A percentile compares a stretch with the other conserved stretches of the same genome.
These are phyloP conservation scores for Pleurotus giganteus DNA, from an alignment of 768 basidiomycete genomes.

Conservation along the genomic window DNA sequence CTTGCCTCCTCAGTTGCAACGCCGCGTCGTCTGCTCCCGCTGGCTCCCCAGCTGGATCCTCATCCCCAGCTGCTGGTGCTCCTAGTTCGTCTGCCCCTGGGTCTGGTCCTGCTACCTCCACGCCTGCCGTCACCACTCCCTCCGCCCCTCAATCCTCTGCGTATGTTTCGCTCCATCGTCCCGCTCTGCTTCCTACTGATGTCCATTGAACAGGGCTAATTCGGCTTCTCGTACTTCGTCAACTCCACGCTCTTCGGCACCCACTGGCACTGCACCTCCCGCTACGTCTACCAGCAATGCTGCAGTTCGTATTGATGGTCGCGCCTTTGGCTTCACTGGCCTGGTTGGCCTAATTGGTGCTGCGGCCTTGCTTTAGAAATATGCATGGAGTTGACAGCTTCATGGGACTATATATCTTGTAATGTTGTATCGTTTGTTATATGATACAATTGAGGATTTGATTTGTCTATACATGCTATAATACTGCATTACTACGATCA, in stretches of 20 bases:
- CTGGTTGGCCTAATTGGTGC: slow-evolving; percentile 52
- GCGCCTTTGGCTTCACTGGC: slow-evolving; percentile 43
- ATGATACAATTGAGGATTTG: not conserved
- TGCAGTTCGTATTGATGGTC: slow-evolving; percentile 22
- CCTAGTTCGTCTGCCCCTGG: not conserved
- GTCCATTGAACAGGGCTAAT: slow-evolving; percentile 11
- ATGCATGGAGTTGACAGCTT: too few species aligned
- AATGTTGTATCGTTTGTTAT: too few species aligned
- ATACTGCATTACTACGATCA: not conserved
- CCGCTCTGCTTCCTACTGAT: slow-evolving; percentile 8
- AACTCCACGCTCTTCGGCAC: slow-evolving; percentile 13
- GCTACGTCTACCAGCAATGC: slow-evolving; percentile 25
- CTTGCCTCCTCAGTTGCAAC: not conserved
- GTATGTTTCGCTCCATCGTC: slow-evolving; percentile 14
- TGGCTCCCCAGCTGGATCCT: not conserved
- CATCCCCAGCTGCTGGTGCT: not conserved
- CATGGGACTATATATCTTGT: too few species aligned
- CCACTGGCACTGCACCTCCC: slow-evolving; percentile 19
- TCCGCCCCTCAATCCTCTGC: not conserved
- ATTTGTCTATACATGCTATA: not conserved
- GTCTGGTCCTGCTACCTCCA: not conserved
- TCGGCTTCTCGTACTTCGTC: slow-evolving; percentile 20
- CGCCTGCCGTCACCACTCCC: slow-evolving; percentile 9
- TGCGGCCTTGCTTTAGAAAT: slow-evolving; percentile 40
- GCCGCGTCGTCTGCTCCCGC: not conserved